A percentile compares a stretch with the other conserved stretches of the same genome.
Evolutionary conservation across 345 rosid species (phyloP).

Genomic region (Camelina sativa): DNA sequence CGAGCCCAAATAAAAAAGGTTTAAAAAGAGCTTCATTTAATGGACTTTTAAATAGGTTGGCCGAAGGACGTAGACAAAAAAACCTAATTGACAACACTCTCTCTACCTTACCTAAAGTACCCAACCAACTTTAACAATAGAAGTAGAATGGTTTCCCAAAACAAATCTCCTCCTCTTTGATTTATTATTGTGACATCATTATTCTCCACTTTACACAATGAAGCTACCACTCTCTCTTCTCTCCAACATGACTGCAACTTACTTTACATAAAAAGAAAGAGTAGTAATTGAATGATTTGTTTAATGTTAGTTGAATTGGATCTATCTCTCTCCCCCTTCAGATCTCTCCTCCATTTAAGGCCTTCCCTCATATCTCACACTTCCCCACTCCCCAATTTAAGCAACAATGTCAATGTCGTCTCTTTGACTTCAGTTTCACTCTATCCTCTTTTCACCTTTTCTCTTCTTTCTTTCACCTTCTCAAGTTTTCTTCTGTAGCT

Average conservation of each 20-base stretch:
- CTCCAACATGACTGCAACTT: not conserved
- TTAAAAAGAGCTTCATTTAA: not conserved
- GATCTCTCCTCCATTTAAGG: slow-evolving; percentile 14
- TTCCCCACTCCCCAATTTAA: not conserved
- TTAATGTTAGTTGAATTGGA: not conserved
- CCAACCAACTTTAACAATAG: no score
- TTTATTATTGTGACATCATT: not conserved
- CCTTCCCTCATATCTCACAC: not conserved
- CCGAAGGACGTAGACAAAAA: not conserved
- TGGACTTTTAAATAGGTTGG: slow-evolving; percentile 2
- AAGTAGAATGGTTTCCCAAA: not conserved
- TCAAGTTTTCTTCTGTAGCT: not conserved
- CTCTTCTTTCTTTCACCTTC: not conserved
- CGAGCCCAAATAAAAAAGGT: not conserved
- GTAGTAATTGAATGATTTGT: not conserved
- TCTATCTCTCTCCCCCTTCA: not conserved
- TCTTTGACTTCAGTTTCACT: slow-evolving; percentile 28
- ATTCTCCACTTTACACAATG: not conserved
- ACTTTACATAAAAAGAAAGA: not conserved
- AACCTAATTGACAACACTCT: not conserved
- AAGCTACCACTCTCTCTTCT: not conserved
- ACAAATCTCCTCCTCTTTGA: not conserved
- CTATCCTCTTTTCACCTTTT: not conserved
- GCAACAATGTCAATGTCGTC: slow-evolving; percentile 21
- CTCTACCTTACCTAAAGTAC: not conserved